Evolutionary conservation across 2,329 filamentous ascomycete genomes (phyloP).

Genomic region (Rhinocladiella similis): DNA sequence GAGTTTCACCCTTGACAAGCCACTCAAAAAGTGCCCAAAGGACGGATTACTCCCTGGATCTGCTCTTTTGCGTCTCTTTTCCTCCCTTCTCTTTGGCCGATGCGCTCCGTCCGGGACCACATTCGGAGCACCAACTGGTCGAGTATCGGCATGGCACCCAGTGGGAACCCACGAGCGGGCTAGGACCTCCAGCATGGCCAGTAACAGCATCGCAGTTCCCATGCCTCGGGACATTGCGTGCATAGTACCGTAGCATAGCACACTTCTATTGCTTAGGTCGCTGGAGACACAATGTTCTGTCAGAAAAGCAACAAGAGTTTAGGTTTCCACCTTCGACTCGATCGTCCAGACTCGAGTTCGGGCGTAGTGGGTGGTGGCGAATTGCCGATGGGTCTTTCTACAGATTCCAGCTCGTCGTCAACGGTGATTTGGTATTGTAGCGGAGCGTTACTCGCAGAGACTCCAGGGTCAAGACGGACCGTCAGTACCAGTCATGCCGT

Average conservation of each 20-base stretch:
- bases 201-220: neutral
- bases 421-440: no score
- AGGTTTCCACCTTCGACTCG: neutral
- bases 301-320: neutral
- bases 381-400: neutral
- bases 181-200: conserved; percentile 6
- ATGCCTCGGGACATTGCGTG: conserved; percentile 6
- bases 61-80: neutral
- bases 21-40: neutral
- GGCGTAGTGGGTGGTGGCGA: neutral
- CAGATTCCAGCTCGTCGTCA: neutral
- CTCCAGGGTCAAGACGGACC: no score
- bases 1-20: neutral
- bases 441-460: no score
- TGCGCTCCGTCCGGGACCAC: neutral
- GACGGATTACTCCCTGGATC: neutral
- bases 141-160: conserved; percentile 19
- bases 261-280: neutral
- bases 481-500: no score
- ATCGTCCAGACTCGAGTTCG: neutral
- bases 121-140: neutral
- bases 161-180: conserved; percentile 9
- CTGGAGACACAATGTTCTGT: neutral
- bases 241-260: neutral
- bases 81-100: conserved; percentile 1